Conservation (phyloP, 495 filamentous ascomycete genomes). For the Penicillium arizonense region DNA sequence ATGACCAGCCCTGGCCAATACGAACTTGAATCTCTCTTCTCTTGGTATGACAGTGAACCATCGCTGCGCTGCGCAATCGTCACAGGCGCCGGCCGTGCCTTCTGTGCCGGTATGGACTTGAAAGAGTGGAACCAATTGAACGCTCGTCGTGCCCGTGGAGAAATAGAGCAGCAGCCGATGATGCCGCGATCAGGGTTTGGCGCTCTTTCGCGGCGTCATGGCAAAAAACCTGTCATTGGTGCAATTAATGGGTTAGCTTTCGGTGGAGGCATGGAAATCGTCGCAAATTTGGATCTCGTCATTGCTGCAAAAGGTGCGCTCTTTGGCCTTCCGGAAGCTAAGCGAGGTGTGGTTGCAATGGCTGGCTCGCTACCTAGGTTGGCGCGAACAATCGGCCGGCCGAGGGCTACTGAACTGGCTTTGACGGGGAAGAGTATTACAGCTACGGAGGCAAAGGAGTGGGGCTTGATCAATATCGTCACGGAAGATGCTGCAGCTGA, state of each 20-base stretch:
- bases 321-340: conserved; percentile 63
- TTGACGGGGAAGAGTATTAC: conserved; percentile 54
- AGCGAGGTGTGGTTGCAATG: conserved; percentile 62
- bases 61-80: conserved; percentile 45
- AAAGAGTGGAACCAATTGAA: conserved; percentile 16
- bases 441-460: conserved; percentile 53
- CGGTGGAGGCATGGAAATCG: conserved; percentile 69
- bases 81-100: conserved; percentile 47
- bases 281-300: conserved; percentile 63
- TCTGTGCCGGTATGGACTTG: conserved; percentile 42
- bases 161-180: conserved; percentile 3
- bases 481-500: conserved; percentile 38
- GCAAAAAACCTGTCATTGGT: conserved; percentile 55
- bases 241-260: conserved; percentile 65
- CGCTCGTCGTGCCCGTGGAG: conserved; percentile 10
- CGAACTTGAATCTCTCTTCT: conserved; percentile 42
- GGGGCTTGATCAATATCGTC: conserved; percentile 65
- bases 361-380: conserved; percentile 67
- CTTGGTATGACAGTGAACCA: conserved; percentile 48
- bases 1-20: conserved; percentile 40
- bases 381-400: conserved; percentile 56
- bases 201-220: conserved; percentile 31
- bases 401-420: conserved; percentile 65
- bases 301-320: conserved; percentile 50
- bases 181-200: conserved; percentile 21